Evolutionary conservation across 805 yeast species (phyloP).

Genomic region (Brettanomyces anomalus): DNA sequence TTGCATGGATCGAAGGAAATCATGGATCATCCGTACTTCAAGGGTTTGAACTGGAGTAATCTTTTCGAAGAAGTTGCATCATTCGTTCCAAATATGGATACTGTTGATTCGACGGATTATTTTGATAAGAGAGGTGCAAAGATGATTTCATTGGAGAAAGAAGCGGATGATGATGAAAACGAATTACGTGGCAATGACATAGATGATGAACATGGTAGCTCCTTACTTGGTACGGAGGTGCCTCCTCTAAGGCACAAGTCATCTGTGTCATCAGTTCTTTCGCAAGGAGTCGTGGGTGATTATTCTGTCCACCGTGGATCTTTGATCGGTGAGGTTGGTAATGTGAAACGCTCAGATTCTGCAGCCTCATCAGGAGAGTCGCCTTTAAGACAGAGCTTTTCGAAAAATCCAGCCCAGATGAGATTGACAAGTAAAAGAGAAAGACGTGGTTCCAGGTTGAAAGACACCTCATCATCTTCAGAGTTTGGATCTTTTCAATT

Average conservation of each 20-base stretch:
- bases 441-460: conserved; percentile 55
- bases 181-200: not conserved
- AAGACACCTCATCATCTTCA: conserved; percentile 48
- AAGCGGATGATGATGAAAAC: conserved; percentile 18
- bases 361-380: conserved; percentile 21
- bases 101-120: conserved; percentile 85
- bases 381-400: conserved; percentile 17
- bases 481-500: conserved; percentile 93
- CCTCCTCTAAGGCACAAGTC: not conserved
- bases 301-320: conserved; percentile 1
- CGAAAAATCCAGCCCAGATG: conserved; percentile 15
- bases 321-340: not conserved
- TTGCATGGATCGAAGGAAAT: conserved; percentile 73
- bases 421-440: conserved; percentile 48
- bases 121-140: conserved; percentile 88
- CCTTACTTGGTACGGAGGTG: not conserved
- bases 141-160: conserved; percentile 49
- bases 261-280: not conserved
- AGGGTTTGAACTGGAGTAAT: conserved; percentile 62
- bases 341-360: conserved; percentile 10
- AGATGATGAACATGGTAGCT: conserved; percentile 3
- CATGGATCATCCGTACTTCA: conserved; percentile 68
- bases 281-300: conserved; percentile 5
- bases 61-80: conserved; percentile 67
- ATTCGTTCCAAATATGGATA: conserved; percentile 69